Percentiles rank a stretch among this genome's conserved stretches.
Conservation (phyloP, 768 basidiomycete species). For the Sporobolomyces pararoseus region DNA sequence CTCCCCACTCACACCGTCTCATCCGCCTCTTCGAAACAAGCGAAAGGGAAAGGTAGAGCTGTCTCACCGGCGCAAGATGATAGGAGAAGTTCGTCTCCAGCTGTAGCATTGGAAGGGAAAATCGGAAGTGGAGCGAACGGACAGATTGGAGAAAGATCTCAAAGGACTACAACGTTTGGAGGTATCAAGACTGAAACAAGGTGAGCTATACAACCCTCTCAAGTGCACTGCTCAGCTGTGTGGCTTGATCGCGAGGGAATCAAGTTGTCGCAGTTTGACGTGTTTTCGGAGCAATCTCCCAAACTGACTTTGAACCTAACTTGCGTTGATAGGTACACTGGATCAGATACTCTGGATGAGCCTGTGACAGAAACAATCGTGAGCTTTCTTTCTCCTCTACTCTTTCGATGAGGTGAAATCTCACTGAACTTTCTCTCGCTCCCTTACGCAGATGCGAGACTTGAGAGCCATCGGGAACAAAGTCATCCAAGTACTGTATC, state of each 20-base stretch:
- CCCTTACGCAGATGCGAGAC: conserved; percentile 66
- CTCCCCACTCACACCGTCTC: conserved; percentile 22
- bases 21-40: background rate
- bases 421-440: background rate
- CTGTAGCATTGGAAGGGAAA: conserved; percentile 18
- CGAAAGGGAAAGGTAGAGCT: conserved; percentile 34
- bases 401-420: background rate
- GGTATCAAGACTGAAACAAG: conserved; percentile 84
- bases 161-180: conserved; percentile 55
- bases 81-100: background rate
- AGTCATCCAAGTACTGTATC: conserved; percentile 88
- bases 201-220: conserved; percentile 51
- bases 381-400: conserved; percentile 46
- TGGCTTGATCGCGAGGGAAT: background rate
- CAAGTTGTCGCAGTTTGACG: background rate
- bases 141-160: conserved; percentile 1
- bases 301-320: background rate
- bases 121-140: conserved; percentile 19
- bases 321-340: conserved; percentile 62
- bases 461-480: conserved; percentile 86
- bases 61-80: background rate
- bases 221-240: background rate
- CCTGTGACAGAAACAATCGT: conserved; percentile 85
- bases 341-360: conserved; percentile 84
- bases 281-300: background rate